phyloP scores from a whole-genome alignment of 306 rosid species.

The Cicer pinnatifidum region DNA sequence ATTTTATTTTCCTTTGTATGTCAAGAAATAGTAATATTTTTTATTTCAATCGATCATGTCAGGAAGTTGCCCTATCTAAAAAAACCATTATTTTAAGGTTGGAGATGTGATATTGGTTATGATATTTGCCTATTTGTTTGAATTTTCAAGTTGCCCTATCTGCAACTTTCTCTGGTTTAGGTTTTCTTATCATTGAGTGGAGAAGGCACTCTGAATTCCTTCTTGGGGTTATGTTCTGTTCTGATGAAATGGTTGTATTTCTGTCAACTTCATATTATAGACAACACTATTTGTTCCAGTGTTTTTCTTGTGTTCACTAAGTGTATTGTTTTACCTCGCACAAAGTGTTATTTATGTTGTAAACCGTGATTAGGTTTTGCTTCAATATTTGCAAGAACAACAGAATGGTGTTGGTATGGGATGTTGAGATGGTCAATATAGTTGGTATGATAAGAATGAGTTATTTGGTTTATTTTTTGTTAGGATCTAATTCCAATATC shows the following conservation, averaged over 20 bases:
- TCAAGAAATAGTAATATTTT: background rate
- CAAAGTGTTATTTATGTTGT: background rate
- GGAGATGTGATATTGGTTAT: slow-evolving; percentile 12
- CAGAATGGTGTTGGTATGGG: background rate
- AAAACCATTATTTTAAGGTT: slow-evolving; percentile 4
- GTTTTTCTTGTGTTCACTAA: background rate
- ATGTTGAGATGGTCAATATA: background rate
- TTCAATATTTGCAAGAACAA: background rate
- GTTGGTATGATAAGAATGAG: background rate
- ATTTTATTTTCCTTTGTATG: slow-evolving; percentile 24
- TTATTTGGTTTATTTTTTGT: background rate
- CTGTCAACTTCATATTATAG: background rate
- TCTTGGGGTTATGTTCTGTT: background rate
- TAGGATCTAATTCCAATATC: background rate
- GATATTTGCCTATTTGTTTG: slow-evolving; percentile 22
- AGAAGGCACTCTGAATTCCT: slow-evolving; percentile 3
- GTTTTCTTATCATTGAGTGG: background rate
- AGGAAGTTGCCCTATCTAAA: slow-evolving; percentile 13
- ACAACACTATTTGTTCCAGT: background rate
- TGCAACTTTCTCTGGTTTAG: background rate
- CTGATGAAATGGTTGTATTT: background rate
- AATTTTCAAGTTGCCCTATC: background rate
- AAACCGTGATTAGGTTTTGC: background rate
- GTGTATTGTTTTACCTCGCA: background rate
- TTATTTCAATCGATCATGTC: slow-evolving; percentile 27